A percentile compares a stretch with the other conserved stretches of the same genome.
Evolutionary conservation across 2,329 filamentous ascomycete genomes (phyloP).

Genomic region (Ophiostoma novo-ulmi): DNA sequence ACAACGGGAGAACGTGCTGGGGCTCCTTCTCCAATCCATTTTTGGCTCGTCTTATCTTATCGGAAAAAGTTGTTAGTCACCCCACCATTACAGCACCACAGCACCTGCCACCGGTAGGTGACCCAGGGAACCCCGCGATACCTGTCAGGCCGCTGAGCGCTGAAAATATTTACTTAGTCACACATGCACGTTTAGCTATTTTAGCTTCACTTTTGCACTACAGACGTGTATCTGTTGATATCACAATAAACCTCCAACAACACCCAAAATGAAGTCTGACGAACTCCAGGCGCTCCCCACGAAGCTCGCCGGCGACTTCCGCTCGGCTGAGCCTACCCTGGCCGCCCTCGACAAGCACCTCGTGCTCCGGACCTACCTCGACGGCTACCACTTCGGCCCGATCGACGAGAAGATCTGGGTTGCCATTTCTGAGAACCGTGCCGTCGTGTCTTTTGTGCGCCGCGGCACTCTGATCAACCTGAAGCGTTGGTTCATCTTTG

Average conservation of each 20-base stretch:
- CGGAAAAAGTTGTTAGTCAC: slow-evolving; percentile 16
- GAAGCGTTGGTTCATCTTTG: slow-evolving; percentile 78
- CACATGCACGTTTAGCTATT: not conserved
- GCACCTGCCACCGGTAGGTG: not conserved
- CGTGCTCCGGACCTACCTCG: slow-evolving; percentile 77
- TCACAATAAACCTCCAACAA: not conserved
- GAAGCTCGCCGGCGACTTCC: slow-evolving; percentile 65
- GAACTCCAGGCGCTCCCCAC: slow-evolving; percentile 50
- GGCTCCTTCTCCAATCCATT: not conserved
- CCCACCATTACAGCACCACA: slow-evolving; percentile 15
- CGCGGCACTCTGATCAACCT: slow-evolving; percentile 72
- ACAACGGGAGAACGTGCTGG: not conserved
- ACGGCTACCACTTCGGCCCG: slow-evolving; percentile 71
- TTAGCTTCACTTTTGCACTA: slow-evolving; percentile 15
- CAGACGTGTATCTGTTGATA: not conserved
- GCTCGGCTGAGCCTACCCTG: slow-evolving; percentile 69
- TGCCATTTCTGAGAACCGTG: slow-evolving; percentile 74
- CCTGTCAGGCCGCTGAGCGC: slow-evolving; percentile 1
- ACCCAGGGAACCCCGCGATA: slow-evolving; percentile 21
- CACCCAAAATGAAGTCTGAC: slow-evolving; percentile 49
- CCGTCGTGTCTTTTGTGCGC: slow-evolving; percentile 74
- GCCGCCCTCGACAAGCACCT: slow-evolving; percentile 80
- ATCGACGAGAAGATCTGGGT: slow-evolving; percentile 80
- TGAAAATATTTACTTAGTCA: slow-evolving; percentile 17
- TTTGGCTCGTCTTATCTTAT: slow-evolving; percentile 26